phyloP scores from a whole-genome alignment of 2,329 filamentous ascomycete genomes.

The Stagonosporopsis cucurbitacearum region DNA sequence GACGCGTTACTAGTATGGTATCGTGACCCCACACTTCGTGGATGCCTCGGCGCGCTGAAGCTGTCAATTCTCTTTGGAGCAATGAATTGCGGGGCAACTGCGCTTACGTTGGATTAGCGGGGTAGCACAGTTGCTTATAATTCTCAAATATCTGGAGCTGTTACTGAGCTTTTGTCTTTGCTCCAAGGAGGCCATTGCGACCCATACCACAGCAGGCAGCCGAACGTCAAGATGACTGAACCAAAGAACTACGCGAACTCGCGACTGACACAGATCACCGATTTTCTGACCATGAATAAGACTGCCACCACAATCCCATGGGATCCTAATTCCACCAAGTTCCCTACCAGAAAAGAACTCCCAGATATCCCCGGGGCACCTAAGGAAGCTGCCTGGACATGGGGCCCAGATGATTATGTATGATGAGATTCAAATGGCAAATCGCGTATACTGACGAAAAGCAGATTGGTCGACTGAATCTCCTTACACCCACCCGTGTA shows the following conservation, averaged over 20 bases:
- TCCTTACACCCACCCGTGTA: constrained; percentile 62
- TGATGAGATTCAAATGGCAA: not conserved
- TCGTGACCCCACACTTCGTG: constrained; percentile 11
- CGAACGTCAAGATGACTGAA: constrained; percentile 38
- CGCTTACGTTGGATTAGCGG: constrained; percentile 10
- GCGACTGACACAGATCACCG: constrained; percentile 53
- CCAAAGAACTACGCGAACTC: constrained; percentile 41
- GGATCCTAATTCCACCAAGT: constrained; percentile 60
- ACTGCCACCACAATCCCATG: constrained; percentile 59
- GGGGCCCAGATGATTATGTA: constrained; percentile 63
- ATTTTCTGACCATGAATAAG: constrained; percentile 55
- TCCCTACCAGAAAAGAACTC: constrained; percentile 62
- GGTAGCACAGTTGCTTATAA: constrained; percentile 4
- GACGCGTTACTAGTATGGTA: not conserved
- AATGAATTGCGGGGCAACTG: constrained; percentile 16
- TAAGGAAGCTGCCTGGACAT: constrained; percentile 65
- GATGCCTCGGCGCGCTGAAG: constrained; percentile 23
- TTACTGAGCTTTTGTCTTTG: not conserved
- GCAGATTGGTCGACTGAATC: constrained; percentile 60
- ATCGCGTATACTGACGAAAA: constrained; percentile 11
- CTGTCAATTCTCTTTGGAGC: not conserved
- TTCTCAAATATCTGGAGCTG: not conserved
- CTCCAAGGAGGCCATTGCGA: no score
- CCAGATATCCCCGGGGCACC: constrained; percentile 60
- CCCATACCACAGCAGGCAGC: not conserved